Evolutionary conservation across 176 grass and related monocot species (phyloP).

Genomic region (Aegilops tauschii): DNA sequence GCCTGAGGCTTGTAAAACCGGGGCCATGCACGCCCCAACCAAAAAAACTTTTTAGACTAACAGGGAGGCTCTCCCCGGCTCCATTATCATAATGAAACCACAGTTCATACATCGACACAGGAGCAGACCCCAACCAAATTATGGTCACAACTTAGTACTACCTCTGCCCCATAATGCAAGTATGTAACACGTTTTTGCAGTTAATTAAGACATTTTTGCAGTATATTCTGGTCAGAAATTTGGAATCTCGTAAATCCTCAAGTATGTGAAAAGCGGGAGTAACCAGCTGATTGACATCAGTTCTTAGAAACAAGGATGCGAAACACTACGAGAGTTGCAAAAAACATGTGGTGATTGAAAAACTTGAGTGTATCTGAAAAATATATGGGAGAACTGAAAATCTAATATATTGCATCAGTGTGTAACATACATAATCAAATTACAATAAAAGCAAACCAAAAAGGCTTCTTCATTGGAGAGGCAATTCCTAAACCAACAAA

Average conservation of each 20-base stretch:
- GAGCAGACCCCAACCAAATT: neutral
- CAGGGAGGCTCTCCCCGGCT: too few species aligned
- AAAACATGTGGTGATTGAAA: neutral
- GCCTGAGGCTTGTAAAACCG: neutral
- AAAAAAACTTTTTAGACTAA: too few species aligned
- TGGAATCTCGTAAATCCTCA: neutral
- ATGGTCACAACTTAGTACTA: neutral
- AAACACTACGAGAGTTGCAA: neutral
- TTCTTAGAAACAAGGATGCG: neutral
- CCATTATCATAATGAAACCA: too few species aligned
- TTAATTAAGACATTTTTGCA: too few species aligned
- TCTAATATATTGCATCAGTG: slow-evolving; percentile 35
- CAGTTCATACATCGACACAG: too few species aligned
- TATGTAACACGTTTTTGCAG: too few species aligned
- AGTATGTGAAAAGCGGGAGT: neutral
- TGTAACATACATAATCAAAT: slow-evolving; percentile 18
- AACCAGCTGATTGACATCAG: neutral
- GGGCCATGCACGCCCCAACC: neutral
- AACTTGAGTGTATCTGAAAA: slow-evolving; percentile 1
- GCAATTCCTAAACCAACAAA: slow-evolving; percentile 29
- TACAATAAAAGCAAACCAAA: slow-evolving; percentile 30
- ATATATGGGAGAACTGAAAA: neutral
- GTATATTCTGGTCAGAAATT: neutral
- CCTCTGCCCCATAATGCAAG: too few species aligned
- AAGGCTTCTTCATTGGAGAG: slow-evolving; percentile 14